Base-by-base conservation (phyloP, 345 rosid species). In the Linum tenue region DNA sequence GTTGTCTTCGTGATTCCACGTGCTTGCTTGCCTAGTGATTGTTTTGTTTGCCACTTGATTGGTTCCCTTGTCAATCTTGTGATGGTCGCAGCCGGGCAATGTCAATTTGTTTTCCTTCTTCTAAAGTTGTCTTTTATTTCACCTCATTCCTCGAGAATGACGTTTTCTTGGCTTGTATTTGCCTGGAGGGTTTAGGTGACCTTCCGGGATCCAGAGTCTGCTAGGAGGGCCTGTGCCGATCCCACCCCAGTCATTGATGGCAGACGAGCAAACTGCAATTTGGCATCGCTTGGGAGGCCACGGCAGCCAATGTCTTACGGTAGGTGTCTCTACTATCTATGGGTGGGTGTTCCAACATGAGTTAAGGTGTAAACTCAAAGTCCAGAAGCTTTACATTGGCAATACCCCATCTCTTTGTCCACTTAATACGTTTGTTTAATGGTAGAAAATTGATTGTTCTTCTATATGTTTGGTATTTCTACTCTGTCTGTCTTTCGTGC, bases 131-230 rank as follows among this genome's bases (percentile, higher is more conserved):
- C 31, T 22, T 22, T 22, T 22, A 22, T 22, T 22, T 22, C 31
- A 22, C 31, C 31, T 22, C 31, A 22, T 22, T 22, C 56, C 69
- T 72, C 61, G 69, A 55, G 69, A 76, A 75, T 88, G 83, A 85
- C 81, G 73, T 62, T 42, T 70, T 50, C 71, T 73, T 64, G 71
- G 64, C 39, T 38, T 31, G 72, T 80, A 40, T 81, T 87, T 82
- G 56, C 78, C 69, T 82, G 89, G 98, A 86, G 87, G 80, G 86
- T 78, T 67, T 77, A 94, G 99, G 99, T 94, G 75, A 94, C 97
- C 72, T 94, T 88, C 78, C 84, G 89, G 75, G 99, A 94, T 67
- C 91, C 95, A 16, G 99, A 94, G 72, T 84, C 95, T 69, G 99
- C 99, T 61, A 80, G 85, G 85, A 85, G 90, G 75, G 99, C 99